Percentiles rank a stretch among this genome's conserved stretches.
These are phyloP conservation scores for Boechera stricta DNA, from an alignment of 345 rosid species.

Conservation along the genomic window DNA sequence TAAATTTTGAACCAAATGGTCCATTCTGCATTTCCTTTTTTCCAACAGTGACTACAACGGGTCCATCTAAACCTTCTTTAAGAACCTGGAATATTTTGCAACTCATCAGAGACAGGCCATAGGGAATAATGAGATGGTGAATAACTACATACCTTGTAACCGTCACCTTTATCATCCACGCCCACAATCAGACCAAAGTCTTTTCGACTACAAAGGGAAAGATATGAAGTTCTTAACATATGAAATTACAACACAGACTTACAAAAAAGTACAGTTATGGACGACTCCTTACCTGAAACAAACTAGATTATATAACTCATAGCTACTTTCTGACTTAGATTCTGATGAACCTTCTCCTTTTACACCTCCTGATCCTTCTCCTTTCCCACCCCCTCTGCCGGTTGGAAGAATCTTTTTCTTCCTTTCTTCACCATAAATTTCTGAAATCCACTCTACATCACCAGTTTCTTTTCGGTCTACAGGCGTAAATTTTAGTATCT, in stretches of 20 bases:
- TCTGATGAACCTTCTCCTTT: slow-evolving; percentile 68
- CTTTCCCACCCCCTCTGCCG: slow-evolving; percentile 62
- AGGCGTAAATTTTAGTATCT: slow-evolving; percentile 76
- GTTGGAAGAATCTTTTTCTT: slow-evolving; percentile 53
- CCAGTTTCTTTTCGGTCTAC: slow-evolving; percentile 64
- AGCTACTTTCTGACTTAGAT: slow-evolving; percentile 50
- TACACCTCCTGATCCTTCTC: slow-evolving; percentile 58
- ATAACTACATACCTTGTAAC: slow-evolving; percentile 65
- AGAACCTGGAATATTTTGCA: slow-evolving; percentile 62
- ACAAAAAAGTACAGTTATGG: slow-evolving; percentile 24
- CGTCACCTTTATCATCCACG: slow-evolving; percentile 78
- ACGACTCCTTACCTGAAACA: slow-evolving; percentile 70
- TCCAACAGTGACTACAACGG: slow-evolving; percentile 61
- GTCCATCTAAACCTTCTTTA: slow-evolving; percentile 74
- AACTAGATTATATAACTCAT: slow-evolving; percentile 70
- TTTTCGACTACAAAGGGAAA: slow-evolving; percentile 68
- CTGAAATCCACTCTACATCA: slow-evolving; percentile 85
- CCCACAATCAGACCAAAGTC: slow-evolving; percentile 88
- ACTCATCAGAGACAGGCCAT: slow-evolving; percentile 34
- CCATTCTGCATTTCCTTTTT: slow-evolving; percentile 60
- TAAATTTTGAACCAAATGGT: slow-evolving; percentile 74
- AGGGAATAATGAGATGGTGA: slow-evolving; percentile 16
- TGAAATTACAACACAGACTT: slow-evolving; percentile 24
- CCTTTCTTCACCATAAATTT: slow-evolving; percentile 82
- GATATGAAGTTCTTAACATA: slow-evolving; percentile 35